Percentiles rank a stretch among this genome's conserved stretches.
These are phyloP conservation scores for Neurospora sp. DNA, from an alignment of 495 filamentous ascomycete species.

Conservation along the genomic window DNA sequence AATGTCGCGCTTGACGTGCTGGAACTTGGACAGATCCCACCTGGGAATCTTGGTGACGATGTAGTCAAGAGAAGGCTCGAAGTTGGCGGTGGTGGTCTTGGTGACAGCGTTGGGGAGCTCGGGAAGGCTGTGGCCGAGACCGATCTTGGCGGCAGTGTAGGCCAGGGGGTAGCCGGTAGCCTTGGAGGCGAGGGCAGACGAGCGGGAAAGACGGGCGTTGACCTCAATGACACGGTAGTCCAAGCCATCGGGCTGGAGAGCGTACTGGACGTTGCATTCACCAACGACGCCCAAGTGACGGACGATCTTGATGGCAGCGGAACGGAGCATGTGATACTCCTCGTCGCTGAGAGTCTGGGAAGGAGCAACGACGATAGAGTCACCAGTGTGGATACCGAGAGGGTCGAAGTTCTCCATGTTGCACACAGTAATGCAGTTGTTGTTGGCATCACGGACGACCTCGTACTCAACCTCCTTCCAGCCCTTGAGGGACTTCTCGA, in stretches of 20 bases:
- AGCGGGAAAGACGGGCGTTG: slow-evolving; percentile 93
- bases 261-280: slow-evolving; percentile 98
- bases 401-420: slow-evolving; percentile 99
- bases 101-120: slow-evolving; percentile 96
- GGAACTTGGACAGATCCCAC: slow-evolving; percentile 97
- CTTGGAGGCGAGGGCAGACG: slow-evolving; percentile 93
- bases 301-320: slow-evolving; percentile 92
- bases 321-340: slow-evolving; percentile 97
- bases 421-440: slow-evolving; percentile 98
- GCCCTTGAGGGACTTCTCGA: slow-evolving; percentile 98
- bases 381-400: slow-evolving; percentile 90
- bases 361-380: slow-evolving; percentile 93
- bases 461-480: slow-evolving; percentile 99
- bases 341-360: slow-evolving; percentile 94
- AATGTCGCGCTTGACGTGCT: slow-evolving; percentile 95
- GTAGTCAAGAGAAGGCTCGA: slow-evolving; percentile 93
- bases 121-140: slow-evolving; percentile 84
- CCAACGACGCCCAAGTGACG: slow-evolving; percentile 91
- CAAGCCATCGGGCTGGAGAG: slow-evolving; percentile 83
- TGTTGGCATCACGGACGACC: slow-evolving; percentile 83
- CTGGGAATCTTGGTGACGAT: slow-evolving; percentile 97
- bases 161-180: slow-evolving; percentile 95
- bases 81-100: slow-evolving; percentile 97
- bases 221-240: slow-evolving; percentile 99
- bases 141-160: slow-evolving; percentile 95